phyloP scores from a whole-genome alignment of 441 rosid species.

The Gossypium davidsonii region DNA sequence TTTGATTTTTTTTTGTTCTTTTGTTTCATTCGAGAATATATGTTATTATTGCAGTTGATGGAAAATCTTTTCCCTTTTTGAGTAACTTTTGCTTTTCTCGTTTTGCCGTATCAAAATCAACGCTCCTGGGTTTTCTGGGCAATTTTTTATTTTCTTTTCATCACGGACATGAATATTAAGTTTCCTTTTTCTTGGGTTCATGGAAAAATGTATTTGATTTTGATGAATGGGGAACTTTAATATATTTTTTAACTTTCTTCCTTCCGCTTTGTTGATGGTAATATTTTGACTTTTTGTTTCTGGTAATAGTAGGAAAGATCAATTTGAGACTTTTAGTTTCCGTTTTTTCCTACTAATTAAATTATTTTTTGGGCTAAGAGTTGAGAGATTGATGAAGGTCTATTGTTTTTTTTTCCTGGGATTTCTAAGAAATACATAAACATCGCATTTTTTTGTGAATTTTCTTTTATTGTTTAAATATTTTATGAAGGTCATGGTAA shows the following conservation, averaged over 20 bases:
- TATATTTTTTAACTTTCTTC: too few relatives aligned
- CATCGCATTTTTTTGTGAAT: constrained; percentile 18
- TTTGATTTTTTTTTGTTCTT: neutral
- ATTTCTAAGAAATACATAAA: constrained; percentile 9
- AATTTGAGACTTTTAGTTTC: too few relatives aligned
- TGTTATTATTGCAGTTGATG: too few relatives aligned
- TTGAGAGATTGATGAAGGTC: neutral
- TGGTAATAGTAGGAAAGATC: too few relatives aligned
- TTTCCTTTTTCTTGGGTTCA: neutral
- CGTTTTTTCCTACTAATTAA: too few relatives aligned
- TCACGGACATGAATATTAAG: neutral
- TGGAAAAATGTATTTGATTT: neutral
- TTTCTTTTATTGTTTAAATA: constrained; percentile 24
- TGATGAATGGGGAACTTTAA: neutral
- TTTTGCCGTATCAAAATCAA: neutral
- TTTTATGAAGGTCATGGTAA: constrained; percentile 80
- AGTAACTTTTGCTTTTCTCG: too few relatives aligned
- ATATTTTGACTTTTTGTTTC: too few relatives aligned
- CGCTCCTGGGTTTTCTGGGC: neutral
- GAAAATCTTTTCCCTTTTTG: too few relatives aligned
- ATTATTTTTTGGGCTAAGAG: neutral
- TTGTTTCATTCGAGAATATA: neutral
- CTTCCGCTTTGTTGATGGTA: too few relatives aligned
- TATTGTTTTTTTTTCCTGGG: neutral
- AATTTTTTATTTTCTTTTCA: neutral